phyloP scores from a whole-genome alignment of 352 stramenopile species.

The Peronospora farinosa region DNA sequence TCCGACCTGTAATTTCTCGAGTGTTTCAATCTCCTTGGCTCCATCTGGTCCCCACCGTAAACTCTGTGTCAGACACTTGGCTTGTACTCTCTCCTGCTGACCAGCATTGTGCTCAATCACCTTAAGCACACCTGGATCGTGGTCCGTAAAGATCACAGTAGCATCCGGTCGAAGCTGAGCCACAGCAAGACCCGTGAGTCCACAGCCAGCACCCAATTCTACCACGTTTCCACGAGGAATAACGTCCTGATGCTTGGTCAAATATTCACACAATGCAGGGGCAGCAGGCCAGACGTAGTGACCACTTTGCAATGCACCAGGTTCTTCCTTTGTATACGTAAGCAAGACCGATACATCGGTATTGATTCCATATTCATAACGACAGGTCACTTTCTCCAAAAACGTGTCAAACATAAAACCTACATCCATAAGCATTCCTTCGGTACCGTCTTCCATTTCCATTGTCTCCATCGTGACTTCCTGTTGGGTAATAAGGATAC shows the following conservation, averaged over 20 bases:
- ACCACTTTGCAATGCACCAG: slow-evolving; percentile 45
- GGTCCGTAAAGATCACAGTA: slow-evolving; percentile 73
- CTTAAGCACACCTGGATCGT: slow-evolving; percentile 77
- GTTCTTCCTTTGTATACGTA: slow-evolving; percentile 61
- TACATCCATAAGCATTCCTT: slow-evolving; percentile 44
- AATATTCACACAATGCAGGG: slow-evolving; percentile 57
- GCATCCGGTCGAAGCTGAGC: slow-evolving; percentile 53
- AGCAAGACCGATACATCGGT: slow-evolving; percentile 59
- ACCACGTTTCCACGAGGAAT: slow-evolving; percentile 57
- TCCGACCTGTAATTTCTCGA: slow-evolving; percentile 32
- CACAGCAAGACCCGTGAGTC: slow-evolving; percentile 53
- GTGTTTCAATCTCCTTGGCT: slow-evolving; percentile 41
- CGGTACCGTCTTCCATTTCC: slow-evolving; percentile 33
- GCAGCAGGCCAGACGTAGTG: slow-evolving; percentile 69
- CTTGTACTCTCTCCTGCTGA: slow-evolving; percentile 48
- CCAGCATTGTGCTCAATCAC: slow-evolving; percentile 68
- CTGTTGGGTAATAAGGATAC: too few species aligned
- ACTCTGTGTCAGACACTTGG: slow-evolving; percentile 50
- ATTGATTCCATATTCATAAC: slow-evolving; percentile 48
- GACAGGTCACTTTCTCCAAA: slow-evolving; percentile 59
- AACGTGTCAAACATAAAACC: slow-evolving; percentile 65
- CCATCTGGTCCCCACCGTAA: slow-evolving; percentile 62
- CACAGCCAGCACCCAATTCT: slow-evolving; percentile 63
- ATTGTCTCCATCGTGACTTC: slow-evolving; percentile 16
- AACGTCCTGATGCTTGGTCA: slow-evolving; percentile 36